A percentile compares a stretch with the other conserved stretches of the same genome.
Conservation (phyloP, 352 stramenopile genomes). For the Vaucheria bursata region DNA sequence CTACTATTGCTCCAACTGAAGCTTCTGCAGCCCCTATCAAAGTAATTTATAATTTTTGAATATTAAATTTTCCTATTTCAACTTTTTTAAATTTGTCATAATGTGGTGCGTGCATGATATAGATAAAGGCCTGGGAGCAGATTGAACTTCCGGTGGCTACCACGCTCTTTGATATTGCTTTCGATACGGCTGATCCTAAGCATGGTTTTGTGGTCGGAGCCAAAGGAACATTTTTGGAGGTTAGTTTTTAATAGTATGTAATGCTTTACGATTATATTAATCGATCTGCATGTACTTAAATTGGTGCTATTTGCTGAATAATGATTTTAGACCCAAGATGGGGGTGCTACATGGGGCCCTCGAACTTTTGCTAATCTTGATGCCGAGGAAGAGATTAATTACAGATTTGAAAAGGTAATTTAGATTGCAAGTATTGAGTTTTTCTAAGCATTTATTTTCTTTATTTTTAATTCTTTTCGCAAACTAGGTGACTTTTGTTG, state of each 20-base stretch:
- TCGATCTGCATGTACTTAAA: too few relatives aligned
- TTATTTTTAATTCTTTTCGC: too few relatives aligned
- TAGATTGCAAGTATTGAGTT: background rate
- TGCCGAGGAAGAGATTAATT: constrained; percentile 67
- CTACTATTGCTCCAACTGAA: background rate
- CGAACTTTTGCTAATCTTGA: constrained; percentile 69
- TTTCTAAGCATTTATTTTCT: constrained; percentile 1
- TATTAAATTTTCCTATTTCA: background rate
- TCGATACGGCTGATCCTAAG: constrained; percentile 55
- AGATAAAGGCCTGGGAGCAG: constrained; percentile 53
- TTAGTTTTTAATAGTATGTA: too few relatives aligned
- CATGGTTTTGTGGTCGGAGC: constrained; percentile 70
- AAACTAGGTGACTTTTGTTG: constrained; percentile 57
- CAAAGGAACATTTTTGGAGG: constrained; percentile 66
- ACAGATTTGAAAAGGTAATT: constrained; percentile 50
- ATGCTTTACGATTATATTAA: too few relatives aligned
- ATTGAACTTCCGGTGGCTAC: constrained; percentile 60
- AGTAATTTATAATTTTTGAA: background rate
- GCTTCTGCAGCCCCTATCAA: background rate
- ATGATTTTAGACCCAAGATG: constrained; percentile 61
- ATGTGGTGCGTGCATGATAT: background rate
- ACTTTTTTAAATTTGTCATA: background rate
- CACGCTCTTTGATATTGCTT: constrained; percentile 71
- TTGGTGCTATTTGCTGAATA: background rate
- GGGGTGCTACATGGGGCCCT: constrained; percentile 54